phyloP scores from a whole-genome alignment of 176 grass and related monocot genomes.

The Zizania latifolia region DNA sequence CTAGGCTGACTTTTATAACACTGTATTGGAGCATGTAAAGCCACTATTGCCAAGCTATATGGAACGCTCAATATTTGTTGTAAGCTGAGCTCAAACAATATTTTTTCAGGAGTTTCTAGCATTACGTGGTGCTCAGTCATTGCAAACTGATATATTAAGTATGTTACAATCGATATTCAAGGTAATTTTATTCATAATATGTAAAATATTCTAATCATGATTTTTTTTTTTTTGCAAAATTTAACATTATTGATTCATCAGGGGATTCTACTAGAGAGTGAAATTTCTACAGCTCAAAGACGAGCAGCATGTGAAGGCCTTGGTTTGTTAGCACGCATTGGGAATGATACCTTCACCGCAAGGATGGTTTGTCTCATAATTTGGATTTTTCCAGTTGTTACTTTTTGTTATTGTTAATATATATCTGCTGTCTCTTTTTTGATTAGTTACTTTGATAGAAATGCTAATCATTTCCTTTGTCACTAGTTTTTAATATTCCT shows the following conservation, averaged over 20 bases:
- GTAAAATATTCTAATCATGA: not conserved
- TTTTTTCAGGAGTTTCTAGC: conserved; percentile 48
- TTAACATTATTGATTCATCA: conserved; percentile 40
- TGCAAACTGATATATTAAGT: conserved; percentile 64
- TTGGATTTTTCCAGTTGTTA: conserved; percentile 2
- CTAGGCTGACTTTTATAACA: too few species aligned
- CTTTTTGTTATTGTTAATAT: conserved; percentile 8
- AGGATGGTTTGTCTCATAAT: conserved; percentile 61
- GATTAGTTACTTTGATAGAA: not conserved
- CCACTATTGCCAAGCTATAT: not conserved
- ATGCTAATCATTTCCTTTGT: not conserved
- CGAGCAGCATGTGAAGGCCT: conserved; percentile 86
- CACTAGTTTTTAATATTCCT: not conserved
- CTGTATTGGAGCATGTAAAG: too few species aligned
- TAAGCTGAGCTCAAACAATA: conserved; percentile 2
- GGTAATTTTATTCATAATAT: conserved; percentile 31
- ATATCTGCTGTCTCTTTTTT: not conserved
- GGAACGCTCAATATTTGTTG: conserved; percentile 4
- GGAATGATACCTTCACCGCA: conserved; percentile 87
- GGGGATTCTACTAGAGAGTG: conserved; percentile 67
- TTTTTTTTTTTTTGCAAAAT: not conserved
- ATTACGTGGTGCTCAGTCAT: conserved; percentile 56
- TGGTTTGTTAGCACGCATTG: conserved; percentile 76
- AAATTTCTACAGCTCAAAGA: conserved; percentile 57
- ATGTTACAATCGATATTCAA: conserved; percentile 72